These are phyloP conservation scores for Fusarium ramigenum DNA, from an alignment of 2,329 filamentous ascomycete genomes.

Conservation along the genomic window DNA sequence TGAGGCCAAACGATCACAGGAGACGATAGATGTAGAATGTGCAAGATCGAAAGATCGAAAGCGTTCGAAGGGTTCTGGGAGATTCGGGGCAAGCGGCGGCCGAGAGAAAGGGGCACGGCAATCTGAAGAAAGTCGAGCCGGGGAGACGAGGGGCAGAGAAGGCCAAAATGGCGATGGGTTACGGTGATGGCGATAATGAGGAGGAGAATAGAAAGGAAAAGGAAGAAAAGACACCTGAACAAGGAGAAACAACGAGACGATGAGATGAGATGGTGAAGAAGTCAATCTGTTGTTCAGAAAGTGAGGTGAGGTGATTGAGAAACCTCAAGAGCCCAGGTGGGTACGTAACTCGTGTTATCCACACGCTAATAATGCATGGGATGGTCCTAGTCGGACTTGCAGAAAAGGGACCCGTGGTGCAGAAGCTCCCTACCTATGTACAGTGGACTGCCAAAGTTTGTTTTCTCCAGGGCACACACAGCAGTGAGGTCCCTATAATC, in stretches of 20 bases:
- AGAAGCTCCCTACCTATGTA: neutral
- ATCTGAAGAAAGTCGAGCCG: conserved; percentile 35
- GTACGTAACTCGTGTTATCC: conserved; percentile 32
- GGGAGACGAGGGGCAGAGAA: conserved; percentile 39
- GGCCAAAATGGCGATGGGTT: conserved; percentile 37
- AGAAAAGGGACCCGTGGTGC: neutral
- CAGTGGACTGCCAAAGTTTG: neutral
- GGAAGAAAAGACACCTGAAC: conserved; percentile 42
- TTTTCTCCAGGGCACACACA: neutral
- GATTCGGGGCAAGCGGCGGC: conserved; percentile 38
- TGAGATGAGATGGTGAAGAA: conserved; percentile 42
- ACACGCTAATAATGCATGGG: conserved; percentile 23
- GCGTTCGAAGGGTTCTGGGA: conserved; percentile 28
- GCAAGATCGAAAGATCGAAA: conserved; percentile 28
- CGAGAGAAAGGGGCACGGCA: conserved; percentile 48
- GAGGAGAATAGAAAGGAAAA: conserved; percentile 31
- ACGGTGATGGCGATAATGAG: conserved; percentile 45
- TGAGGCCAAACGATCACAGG: conserved; percentile 44
- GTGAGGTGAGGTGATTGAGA: conserved; percentile 37
- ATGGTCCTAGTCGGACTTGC: conserved; percentile 16
- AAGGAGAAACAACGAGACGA: conserved; percentile 40
- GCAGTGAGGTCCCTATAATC: conserved; percentile 12
- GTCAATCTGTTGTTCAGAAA: conserved; percentile 22
- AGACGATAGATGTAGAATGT: conserved; percentile 33
- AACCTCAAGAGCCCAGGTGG: conserved; percentile 1